Evolutionary conservation across 1,284 basidiomycete species (phyloP).

Genomic region (Sporisorium scitamineum): DNA sequence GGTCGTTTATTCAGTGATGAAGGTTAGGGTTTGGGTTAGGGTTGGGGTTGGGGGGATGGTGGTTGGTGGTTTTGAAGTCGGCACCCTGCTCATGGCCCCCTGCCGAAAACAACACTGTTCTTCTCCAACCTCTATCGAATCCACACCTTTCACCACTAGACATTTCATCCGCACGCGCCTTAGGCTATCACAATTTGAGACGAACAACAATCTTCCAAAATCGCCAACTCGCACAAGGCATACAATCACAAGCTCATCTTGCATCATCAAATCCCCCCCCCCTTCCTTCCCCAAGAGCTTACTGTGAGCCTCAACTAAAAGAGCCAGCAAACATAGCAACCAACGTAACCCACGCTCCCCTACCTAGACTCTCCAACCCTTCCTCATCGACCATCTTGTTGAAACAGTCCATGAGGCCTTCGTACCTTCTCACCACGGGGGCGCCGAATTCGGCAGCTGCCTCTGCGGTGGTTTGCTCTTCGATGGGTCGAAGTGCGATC

Average conservation of each 20-base stretch:
- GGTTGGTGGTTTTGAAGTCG: no score
- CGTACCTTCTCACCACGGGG: constrained; percentile 61
- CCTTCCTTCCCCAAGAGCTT: not conserved
- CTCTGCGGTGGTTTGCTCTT: constrained; percentile 54
- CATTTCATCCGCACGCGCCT: no score
- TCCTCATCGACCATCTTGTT: constrained; percentile 67
- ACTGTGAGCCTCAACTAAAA: constrained; percentile 52
- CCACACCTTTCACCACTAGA: no score
- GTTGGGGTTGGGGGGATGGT: no score
- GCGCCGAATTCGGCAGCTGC: constrained; percentile 64
- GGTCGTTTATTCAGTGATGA: not conserved
- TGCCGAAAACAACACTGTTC: no score
- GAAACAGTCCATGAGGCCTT: constrained; percentile 62
- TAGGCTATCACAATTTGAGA: no score
- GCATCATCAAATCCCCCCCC: not conserved
- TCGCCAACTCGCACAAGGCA: no score
- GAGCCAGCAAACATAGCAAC: constrained; percentile 56
- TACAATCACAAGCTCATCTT: no score
- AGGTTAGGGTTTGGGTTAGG: no score
- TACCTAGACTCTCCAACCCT: constrained; percentile 62
- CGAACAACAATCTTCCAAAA: no score
- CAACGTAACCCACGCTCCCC: constrained; percentile 64
- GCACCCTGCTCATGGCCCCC: no score
- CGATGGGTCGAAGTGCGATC: constrained; percentile 66
- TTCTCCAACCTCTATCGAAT: no score